phyloP scores from a whole-genome alignment of 495 filamentous ascomycete species.

The Opeltia flavorubescens region DNA sequence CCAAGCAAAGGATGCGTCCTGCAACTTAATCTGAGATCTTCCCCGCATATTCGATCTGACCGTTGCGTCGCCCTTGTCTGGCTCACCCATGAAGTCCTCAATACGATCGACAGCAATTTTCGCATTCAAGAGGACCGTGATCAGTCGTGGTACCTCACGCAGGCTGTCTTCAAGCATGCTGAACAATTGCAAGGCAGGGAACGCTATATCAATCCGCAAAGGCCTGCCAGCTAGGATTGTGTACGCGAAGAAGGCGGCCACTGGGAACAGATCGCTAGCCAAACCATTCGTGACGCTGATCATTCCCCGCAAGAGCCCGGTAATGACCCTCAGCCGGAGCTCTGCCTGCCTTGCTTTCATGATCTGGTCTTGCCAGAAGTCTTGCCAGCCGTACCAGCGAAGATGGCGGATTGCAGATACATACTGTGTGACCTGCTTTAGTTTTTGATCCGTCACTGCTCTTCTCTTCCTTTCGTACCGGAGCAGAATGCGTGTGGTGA shows the following conservation, averaged over 20 bases:
- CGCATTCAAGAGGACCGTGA: slow-evolving; percentile 60
- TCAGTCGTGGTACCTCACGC: slow-evolving; percentile 53
- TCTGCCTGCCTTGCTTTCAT: slow-evolving; percentile 57
- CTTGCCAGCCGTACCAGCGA: slow-evolving; percentile 79
- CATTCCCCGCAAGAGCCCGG: slow-evolving; percentile 41
- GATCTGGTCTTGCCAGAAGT: slow-evolving; percentile 58
- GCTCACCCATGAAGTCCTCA: slow-evolving; percentile 71
- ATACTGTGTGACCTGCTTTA: slow-evolving; percentile 65
- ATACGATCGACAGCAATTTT: slow-evolving; percentile 63
- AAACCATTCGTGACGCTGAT: slow-evolving; percentile 50
- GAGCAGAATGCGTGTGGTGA: slow-evolving; percentile 46
- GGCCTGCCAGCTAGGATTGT: slow-evolving; percentile 49
- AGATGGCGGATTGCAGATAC: slow-evolving; percentile 75
- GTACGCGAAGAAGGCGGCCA: slow-evolving; percentile 65
- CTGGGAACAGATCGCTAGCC: slow-evolving; percentile 57
- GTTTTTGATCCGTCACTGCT: slow-evolving; percentile 51
- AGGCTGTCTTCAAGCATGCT: slow-evolving; percentile 54
- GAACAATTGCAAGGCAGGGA: slow-evolving; percentile 70
- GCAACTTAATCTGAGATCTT: slow-evolving; percentile 27
- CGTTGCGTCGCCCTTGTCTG: slow-evolving; percentile 46
- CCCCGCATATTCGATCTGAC: not conserved
- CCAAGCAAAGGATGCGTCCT: slow-evolving; percentile 62
- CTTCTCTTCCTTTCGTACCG: slow-evolving; percentile 50
- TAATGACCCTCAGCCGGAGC: slow-evolving; percentile 48
- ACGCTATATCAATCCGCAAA: slow-evolving; percentile 62